Evolutionary conservation across 768 basidiomycete species (phyloP).

Genomic region (Mycena pura): DNA sequence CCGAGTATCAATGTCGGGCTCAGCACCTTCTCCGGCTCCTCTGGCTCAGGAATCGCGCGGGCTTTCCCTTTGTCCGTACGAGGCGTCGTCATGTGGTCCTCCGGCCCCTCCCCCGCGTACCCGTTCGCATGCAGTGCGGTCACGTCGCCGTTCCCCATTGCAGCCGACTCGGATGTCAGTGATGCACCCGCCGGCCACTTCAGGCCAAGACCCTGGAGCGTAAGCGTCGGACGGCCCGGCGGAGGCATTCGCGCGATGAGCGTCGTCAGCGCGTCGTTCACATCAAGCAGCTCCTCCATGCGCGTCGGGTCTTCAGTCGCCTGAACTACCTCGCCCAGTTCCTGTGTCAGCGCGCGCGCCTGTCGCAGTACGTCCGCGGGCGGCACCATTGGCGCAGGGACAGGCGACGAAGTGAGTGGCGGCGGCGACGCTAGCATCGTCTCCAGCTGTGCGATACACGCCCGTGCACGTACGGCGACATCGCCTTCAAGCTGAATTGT

Average conservation of each 20-base stretch:
- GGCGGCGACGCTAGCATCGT: constrained; percentile 30
- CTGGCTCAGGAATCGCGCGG: constrained; percentile 70
- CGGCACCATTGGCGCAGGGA: constrained; percentile 14
- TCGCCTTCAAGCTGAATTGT: constrained; percentile 51
- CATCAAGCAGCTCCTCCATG: constrained; percentile 68
- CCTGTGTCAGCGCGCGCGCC: constrained; percentile 58
- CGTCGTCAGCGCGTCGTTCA: constrained; percentile 75
- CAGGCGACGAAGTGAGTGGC: not conserved
- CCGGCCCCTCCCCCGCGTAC: constrained; percentile 38
- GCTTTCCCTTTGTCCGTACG: constrained; percentile 82
- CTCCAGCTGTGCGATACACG: constrained; percentile 48
- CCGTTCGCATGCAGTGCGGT: constrained; percentile 2
- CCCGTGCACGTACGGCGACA: constrained; percentile 53
- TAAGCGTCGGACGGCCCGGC: constrained; percentile 46
- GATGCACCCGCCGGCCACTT: constrained; percentile 33
- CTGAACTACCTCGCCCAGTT: constrained; percentile 61
- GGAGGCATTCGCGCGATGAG: constrained; percentile 57
- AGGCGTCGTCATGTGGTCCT: constrained; percentile 58
- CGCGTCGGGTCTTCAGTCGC: constrained; percentile 62
- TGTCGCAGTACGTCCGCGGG: constrained; percentile 49
- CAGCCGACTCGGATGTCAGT: constrained; percentile 7
- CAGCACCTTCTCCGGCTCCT: constrained; percentile 73
- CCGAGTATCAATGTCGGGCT: constrained; percentile 63
- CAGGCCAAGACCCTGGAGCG: constrained; percentile 51
- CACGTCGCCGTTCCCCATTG: not conserved